Conservation (phyloP, 2,329 filamentous ascomycete genomes). For the Rosellinia necatrix region DNA sequence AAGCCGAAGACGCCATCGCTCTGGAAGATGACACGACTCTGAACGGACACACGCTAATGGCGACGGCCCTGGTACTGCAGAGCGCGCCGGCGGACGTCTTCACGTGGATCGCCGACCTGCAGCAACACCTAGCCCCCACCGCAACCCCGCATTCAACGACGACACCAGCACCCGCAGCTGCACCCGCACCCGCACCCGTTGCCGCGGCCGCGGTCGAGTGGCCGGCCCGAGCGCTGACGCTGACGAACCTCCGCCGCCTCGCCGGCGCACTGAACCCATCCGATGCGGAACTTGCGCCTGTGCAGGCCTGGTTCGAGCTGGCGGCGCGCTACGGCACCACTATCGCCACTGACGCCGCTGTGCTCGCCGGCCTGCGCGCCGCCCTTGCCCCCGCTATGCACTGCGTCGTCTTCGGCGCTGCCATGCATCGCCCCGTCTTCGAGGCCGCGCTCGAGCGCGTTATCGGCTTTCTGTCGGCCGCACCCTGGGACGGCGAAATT, state of each 20-base stretch:
- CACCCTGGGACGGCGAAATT: too few species aligned
- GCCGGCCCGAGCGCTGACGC: slow-evolving; percentile 47
- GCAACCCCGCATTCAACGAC: background rate
- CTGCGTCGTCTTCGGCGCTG: slow-evolving; percentile 54
- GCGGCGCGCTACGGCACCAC: slow-evolving; percentile 47
- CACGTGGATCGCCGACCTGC: background rate
- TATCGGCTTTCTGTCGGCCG: slow-evolving; percentile 27
- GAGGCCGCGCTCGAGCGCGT: slow-evolving; percentile 52
- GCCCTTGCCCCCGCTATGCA: slow-evolving; percentile 51
- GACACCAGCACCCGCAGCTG: background rate
- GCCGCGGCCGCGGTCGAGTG: slow-evolving; percentile 40
- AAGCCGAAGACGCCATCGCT: slow-evolving; percentile 33
- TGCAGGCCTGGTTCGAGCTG: slow-evolving; percentile 62
- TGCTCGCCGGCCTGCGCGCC: slow-evolving; percentile 46
- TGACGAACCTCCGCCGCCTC: slow-evolving; percentile 50
- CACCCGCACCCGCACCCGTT: background rate
- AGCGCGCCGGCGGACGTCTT: slow-evolving; percentile 20
- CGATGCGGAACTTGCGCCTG: slow-evolving; percentile 52
- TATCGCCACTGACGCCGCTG: slow-evolving; percentile 42
- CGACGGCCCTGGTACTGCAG: slow-evolving; percentile 37
- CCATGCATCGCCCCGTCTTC: slow-evolving; percentile 52
- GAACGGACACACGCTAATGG: slow-evolving; percentile 39
- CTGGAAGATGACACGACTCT: slow-evolving; percentile 1
- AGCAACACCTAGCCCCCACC: background rate
- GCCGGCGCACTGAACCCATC: slow-evolving; percentile 51